phyloP scores from a whole-genome alignment of 2,329 filamentous ascomycete species.

The Aspergillus sp. region DNA sequence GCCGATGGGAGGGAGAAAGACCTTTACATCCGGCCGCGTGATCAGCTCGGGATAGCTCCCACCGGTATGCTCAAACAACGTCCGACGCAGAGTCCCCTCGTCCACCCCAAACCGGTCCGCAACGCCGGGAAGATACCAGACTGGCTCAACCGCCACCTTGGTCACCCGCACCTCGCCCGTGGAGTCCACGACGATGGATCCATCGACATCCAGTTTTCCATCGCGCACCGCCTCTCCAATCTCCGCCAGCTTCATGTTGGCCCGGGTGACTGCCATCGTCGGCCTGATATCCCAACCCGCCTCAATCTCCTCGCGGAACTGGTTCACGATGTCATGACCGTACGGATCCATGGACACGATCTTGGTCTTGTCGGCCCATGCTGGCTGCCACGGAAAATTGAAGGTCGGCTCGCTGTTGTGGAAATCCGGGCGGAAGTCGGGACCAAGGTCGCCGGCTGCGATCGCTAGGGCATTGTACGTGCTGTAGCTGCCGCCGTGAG shows the following conservation, averaged over 20 bases:
- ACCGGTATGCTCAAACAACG: slow-evolving; percentile 89
- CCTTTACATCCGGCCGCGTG: slow-evolving; percentile 85
- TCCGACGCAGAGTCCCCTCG: slow-evolving; percentile 74
- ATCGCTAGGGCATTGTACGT: slow-evolving; percentile 92
- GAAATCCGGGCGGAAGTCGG: slow-evolving; percentile 69
- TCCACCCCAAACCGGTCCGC: slow-evolving; percentile 89
- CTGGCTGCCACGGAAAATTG: slow-evolving; percentile 75
- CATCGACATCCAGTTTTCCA: slow-evolving; percentile 68
- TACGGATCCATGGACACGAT: slow-evolving; percentile 97
- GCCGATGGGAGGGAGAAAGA: slow-evolving; percentile 91
- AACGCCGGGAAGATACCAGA: slow-evolving; percentile 78
- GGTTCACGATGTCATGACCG: slow-evolving; percentile 76
- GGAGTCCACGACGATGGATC: slow-evolving; percentile 82
- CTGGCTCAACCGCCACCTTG: slow-evolving; percentile 93
- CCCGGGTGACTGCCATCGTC: slow-evolving; percentile 83
- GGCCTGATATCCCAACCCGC: slow-evolving; percentile 67
- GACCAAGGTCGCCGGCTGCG: slow-evolving; percentile 77
- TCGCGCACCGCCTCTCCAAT: slow-evolving; percentile 76
- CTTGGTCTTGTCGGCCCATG: slow-evolving; percentile 85
- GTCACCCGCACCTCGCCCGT: slow-evolving; percentile 83
- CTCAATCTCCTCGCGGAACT: slow-evolving; percentile 66
- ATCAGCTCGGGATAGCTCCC: slow-evolving; percentile 96
- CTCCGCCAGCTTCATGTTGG: slow-evolving; percentile 95
- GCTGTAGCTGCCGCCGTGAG: slow-evolving; percentile 83
- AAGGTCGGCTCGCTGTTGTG: slow-evolving; percentile 88